These are phyloP conservation scores for Sugiyamaella pinicola DNA, from an alignment of 1,139 yeast species.

Conservation along the genomic window DNA sequence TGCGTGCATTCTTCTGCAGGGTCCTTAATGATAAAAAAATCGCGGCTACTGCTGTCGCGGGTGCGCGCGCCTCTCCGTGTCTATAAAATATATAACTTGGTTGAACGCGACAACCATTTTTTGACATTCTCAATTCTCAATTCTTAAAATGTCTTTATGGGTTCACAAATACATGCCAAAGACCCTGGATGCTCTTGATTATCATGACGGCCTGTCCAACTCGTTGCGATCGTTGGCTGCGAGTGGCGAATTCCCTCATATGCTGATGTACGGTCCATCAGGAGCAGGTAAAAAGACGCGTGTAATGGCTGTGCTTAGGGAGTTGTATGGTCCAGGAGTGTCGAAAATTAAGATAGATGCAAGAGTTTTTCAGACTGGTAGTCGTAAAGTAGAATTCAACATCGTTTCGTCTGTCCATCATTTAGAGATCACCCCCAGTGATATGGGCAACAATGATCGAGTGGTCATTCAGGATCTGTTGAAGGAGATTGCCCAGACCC, in stretches of 20 bases:
- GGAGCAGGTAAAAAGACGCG: conserved; percentile 98
- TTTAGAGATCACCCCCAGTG: conserved; percentile 93
- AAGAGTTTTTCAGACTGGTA: conserved; percentile 72
- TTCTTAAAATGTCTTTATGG: conserved; percentile 80
- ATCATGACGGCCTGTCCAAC: conserved; percentile 64
- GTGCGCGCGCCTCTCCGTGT: too few species aligned
- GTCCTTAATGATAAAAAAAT: too few species aligned
- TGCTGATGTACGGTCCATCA: conserved; percentile 89
- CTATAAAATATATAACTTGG: too few species aligned
- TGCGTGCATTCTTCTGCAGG: too few species aligned
- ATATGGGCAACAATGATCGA: conserved; percentile 93
- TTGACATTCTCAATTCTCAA: neutral
- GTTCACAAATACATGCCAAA: conserved; percentile 92
- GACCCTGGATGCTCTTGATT: conserved; percentile 62
- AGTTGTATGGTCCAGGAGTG: conserved; percentile 79
- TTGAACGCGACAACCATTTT: too few species aligned
- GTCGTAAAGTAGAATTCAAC: conserved; percentile 84
- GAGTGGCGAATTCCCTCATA: conserved; percentile 90
- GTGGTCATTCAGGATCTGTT: conserved; percentile 91
- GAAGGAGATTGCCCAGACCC: conserved; percentile 93
- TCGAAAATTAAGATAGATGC: conserved; percentile 88
- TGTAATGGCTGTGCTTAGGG: conserved; percentile 75
- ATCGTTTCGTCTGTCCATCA: conserved; percentile 90
- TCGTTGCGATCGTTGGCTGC: conserved; percentile 58
- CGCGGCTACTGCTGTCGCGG: too few species aligned